Percentiles rank a stretch among this genome's conserved stretches.
These are phyloP conservation scores for Garcia nutans DNA, from an alignment of 345 rosid species.

Conservation along the genomic window DNA sequence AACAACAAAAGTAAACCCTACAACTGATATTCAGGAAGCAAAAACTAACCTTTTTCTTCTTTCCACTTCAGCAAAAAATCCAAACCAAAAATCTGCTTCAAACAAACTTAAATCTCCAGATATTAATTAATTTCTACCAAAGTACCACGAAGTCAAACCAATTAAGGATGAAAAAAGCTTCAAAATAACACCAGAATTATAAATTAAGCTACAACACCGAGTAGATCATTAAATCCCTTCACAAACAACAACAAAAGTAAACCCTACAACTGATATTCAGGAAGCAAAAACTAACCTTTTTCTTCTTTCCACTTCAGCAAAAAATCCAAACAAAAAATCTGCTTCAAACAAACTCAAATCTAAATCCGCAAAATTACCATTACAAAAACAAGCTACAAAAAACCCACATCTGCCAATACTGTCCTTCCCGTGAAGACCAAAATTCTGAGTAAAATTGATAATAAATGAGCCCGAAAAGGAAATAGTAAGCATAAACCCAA, in stretches of 20 bases:
- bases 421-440: neutral
- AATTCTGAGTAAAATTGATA: neutral
- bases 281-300: neutral
- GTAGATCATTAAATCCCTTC: conserved; percentile 2
- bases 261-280: conserved; percentile 10
- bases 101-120: too few relatives aligned
- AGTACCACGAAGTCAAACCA: conserved; percentile 8
- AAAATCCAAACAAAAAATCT: conserved; percentile 6
- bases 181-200: conserved; percentile 11
- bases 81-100: too few relatives aligned
- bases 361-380: conserved; percentile 2
- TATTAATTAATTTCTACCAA: neutral
- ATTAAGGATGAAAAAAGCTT: neutral
- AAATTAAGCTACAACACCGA: conserved; percentile 6
- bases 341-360: conserved; percentile 9
- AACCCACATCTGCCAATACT: conserved; percentile 13
- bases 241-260: conserved; percentile 10
- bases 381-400: neutral
- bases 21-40: too few relatives aligned
- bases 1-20: too few relatives aligned
- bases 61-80: too few relatives aligned
- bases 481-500: neutral
- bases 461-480: neutral
- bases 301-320: neutral
- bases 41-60: too few relatives aligned